phyloP scores from a whole-genome alignment of 345 rosid genomes.

The Sapria himalayana region DNA sequence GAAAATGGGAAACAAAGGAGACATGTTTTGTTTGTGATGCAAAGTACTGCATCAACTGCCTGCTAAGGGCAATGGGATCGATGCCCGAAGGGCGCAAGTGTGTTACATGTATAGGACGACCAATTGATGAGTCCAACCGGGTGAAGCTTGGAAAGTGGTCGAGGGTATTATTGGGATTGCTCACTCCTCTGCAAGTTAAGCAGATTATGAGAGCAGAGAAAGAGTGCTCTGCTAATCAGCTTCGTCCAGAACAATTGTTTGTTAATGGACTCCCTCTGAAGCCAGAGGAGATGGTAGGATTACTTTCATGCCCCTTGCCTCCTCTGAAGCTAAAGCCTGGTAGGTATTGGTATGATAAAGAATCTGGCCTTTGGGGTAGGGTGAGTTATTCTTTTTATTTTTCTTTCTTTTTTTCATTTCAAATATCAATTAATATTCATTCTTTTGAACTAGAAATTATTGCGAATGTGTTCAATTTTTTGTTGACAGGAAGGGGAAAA shows the following conservation, averaged over 20 bases:
- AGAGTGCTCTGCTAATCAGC: slow-evolving; percentile 84
- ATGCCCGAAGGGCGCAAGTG: slow-evolving; percentile 99
- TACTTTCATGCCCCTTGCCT: slow-evolving; percentile 58
- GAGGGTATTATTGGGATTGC: slow-evolving; percentile 50
- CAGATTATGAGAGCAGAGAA: slow-evolving; percentile 97
- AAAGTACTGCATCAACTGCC: slow-evolving; percentile 80
- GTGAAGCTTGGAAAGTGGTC: slow-evolving; percentile 58
- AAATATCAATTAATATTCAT: neutral
- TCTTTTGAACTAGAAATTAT: neutral
- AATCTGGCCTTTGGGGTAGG: slow-evolving; percentile 97
- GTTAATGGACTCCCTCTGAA: slow-evolving; percentile 72
- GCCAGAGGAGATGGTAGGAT: slow-evolving; percentile 74
- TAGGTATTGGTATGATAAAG: slow-evolving; percentile 94
- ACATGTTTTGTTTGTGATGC: slow-evolving; percentile 86
- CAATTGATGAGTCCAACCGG: slow-evolving; percentile 78
- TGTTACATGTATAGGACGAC: slow-evolving; percentile 59
- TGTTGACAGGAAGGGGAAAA: slow-evolving; percentile 81
- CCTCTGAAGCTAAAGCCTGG: slow-evolving; percentile 86
- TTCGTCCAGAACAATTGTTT: slow-evolving; percentile 74
- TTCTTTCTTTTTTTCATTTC: neutral
- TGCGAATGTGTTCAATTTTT: slow-evolving; percentile 5
- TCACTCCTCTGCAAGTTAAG: slow-evolving; percentile 87
- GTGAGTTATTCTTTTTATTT: slow-evolving; percentile 17
- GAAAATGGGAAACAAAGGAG: slow-evolving; percentile 90
- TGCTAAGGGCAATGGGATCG: slow-evolving; percentile 96